Evolutionary conservation across 768 basidiomycete species (phyloP).

Genomic region (Leccinum truebloodii): DNA sequence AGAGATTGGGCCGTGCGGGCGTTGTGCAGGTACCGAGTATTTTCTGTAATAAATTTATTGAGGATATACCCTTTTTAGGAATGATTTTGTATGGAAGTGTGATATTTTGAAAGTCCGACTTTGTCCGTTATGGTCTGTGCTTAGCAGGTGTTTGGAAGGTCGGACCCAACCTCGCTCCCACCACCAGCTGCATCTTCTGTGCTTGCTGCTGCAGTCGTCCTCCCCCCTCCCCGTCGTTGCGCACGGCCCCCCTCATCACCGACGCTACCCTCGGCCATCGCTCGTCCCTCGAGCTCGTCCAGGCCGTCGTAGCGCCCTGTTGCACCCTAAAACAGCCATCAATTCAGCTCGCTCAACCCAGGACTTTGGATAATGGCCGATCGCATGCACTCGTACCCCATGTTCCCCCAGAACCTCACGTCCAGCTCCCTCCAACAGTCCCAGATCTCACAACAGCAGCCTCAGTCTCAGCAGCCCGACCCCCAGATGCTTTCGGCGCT

Average conservation of each 20-base stretch:
- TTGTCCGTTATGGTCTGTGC: constrained; percentile 39
- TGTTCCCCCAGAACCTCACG: constrained; percentile 52
- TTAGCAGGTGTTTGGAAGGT: constrained; percentile 43
- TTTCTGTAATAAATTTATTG: constrained; percentile 23
- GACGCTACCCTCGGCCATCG: constrained; percentile 26
- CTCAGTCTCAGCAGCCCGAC: constrained; percentile 45
- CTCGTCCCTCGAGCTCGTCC: constrained; percentile 22
- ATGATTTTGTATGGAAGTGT: constrained; percentile 19
- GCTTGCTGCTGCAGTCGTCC: constrained; percentile 32
- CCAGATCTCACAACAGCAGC: constrained; percentile 45
- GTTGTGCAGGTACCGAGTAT: constrained; percentile 6
- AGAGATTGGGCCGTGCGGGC: not conserved
- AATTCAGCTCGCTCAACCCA: constrained; percentile 27
- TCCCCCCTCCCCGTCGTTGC: constrained; percentile 48
- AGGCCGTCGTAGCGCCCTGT: constrained; percentile 28
- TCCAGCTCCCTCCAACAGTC: constrained; percentile 43
- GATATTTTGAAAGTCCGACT: constrained; percentile 34
- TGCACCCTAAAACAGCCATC: constrained; percentile 33
- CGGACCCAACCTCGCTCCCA: constrained; percentile 56
- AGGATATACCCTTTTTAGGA: constrained; percentile 16
- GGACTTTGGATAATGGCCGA: constrained; percentile 57
- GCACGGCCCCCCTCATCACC: constrained; percentile 38
- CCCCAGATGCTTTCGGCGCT: constrained; percentile 40
- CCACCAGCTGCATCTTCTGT: constrained; percentile 49
- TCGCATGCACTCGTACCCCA: constrained; percentile 54